Conservation (phyloP, 495 filamentous ascomycete genomes). For the Neurospora intermedia region DNA sequence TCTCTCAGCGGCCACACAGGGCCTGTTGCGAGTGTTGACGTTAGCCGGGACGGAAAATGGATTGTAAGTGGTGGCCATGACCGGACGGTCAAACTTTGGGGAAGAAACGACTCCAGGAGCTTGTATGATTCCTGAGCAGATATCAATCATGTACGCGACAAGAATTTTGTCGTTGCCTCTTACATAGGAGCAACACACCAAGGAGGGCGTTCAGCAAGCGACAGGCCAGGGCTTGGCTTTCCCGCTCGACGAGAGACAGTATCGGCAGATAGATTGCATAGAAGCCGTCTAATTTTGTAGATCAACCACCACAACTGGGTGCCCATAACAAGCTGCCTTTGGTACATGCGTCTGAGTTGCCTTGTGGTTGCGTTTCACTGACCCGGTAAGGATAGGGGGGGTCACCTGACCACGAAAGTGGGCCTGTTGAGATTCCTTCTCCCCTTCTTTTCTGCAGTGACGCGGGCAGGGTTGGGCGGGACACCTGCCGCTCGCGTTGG, state of each 20-base stretch:
- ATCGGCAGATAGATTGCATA: neutral
- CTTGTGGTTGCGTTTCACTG: neutral
- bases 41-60: slow-evolving; percentile 76
- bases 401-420: neutral
- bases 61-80: slow-evolving; percentile 91
- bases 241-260: neutral
- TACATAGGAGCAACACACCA: neutral
- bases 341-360: neutral
- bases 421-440: neutral
- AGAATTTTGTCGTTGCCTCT: neutral
- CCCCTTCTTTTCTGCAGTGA: neutral
- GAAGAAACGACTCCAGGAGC: slow-evolving; percentile 60
- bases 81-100: slow-evolving; percentile 93
- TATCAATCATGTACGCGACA: neutral
- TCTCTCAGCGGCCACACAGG: slow-evolving; percentile 81
- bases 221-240: neutral
- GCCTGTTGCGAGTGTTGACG: slow-evolving; percentile 81
- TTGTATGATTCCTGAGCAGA: slow-evolving; percentile 19
- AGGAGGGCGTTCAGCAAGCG: neutral
- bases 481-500: neutral
- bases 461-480: neutral
- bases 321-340: neutral
- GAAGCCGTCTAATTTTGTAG: neutral
- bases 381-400: neutral
- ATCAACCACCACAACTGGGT: neutral